Evolutionary conservation across 1,284 basidiomycete species (phyloP).

Genomic region (Pseudozyma tsukubaensis): DNA sequence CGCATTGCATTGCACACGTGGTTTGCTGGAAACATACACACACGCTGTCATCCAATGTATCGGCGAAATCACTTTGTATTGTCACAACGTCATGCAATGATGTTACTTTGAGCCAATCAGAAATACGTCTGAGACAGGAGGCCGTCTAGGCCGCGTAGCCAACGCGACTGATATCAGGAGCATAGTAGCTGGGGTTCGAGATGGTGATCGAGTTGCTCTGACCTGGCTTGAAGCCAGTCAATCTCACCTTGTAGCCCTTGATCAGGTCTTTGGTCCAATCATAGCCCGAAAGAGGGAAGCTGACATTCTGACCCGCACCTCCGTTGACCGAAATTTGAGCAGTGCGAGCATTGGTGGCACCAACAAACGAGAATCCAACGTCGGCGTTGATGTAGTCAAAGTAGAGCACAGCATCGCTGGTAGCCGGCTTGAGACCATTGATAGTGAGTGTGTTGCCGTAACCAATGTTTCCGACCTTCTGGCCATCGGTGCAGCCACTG

Average conservation of each 20-base stretch:
- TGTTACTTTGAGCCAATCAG: background rate
- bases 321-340: conserved; percentile 48
- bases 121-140: background rate
- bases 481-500: conserved; percentile 37
- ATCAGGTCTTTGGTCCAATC: conserved; percentile 40
- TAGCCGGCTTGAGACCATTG: conserved; percentile 20
- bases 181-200: conserved; percentile 24
- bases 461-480: conserved; percentile 40
- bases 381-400: conserved; percentile 56
- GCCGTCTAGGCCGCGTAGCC: conserved; percentile 17
- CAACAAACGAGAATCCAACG: conserved; percentile 31
- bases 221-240: conserved; percentile 39
- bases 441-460: conserved; percentile 31
- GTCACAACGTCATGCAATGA: background rate
- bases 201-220: conserved; percentile 36
- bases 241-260: conserved; percentile 42
- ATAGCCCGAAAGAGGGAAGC: conserved; percentile 49
- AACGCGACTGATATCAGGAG: conserved; percentile 48
- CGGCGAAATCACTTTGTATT: too few relatives aligned
- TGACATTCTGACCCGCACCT: conserved; percentile 31
- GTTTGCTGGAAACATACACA: too few relatives aligned
- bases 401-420: conserved; percentile 27
- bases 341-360: conserved; percentile 30
- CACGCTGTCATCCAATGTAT: too few relatives aligned
- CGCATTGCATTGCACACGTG: too few relatives aligned